These are phyloP conservation scores for Fusarium praegraminearum DNA, from an alignment of 2,329 filamentous ascomycete genomes.

Conservation along the genomic window DNA sequence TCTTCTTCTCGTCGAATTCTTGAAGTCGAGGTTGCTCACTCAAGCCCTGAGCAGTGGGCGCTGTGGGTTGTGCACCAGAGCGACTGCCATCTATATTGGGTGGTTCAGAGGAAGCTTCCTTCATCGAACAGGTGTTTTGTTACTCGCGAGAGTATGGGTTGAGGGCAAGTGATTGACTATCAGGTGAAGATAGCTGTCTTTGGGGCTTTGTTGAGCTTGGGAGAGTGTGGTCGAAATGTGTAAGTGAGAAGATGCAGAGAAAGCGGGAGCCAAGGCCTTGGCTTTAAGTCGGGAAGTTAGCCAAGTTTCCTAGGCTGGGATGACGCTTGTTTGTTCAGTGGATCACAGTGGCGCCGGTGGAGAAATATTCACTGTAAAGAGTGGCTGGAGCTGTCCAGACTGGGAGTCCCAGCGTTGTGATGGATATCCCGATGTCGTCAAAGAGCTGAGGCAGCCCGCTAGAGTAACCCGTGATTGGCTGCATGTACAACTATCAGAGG, in stretches of 20 bases:
- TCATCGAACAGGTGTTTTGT: slow-evolving; percentile 66
- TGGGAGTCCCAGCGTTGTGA: background rate
- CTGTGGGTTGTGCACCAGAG: slow-evolving; percentile 66
- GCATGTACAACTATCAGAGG: slow-evolving; percentile 13
- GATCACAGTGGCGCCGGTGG: slow-evolving; percentile 36
- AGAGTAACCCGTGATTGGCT: slow-evolving; percentile 30
- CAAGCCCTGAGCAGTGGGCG: slow-evolving; percentile 53
- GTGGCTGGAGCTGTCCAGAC: slow-evolving; percentile 8
- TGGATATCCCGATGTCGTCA: slow-evolving; percentile 14
- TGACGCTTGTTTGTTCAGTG: slow-evolving; percentile 26
- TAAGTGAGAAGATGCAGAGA: slow-evolving; percentile 17
- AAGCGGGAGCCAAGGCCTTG: slow-evolving; percentile 38
- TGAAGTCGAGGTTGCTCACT: slow-evolving; percentile 27
- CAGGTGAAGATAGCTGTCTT: slow-evolving; percentile 26
- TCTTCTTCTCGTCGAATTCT: slow-evolving; percentile 30
- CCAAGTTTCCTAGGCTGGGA: slow-evolving; percentile 11
- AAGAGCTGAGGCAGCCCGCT: slow-evolving; percentile 15
- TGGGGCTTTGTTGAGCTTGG: slow-evolving; percentile 36
- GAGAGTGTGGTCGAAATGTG: slow-evolving; percentile 15
- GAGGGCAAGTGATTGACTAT: slow-evolving; percentile 15
- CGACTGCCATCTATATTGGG: slow-evolving; percentile 68
- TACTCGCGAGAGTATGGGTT: slow-evolving; percentile 9
- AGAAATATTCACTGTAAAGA: slow-evolving; percentile 1
- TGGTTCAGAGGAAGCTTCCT: slow-evolving; percentile 67
- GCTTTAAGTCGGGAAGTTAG: slow-evolving; percentile 37